A percentile compares a stretch with the other conserved stretches of the same genome.
These are phyloP conservation scores for Alternaria atra DNA, from an alignment of 2,329 filamentous ascomycete genomes.

Conservation along the genomic window DNA sequence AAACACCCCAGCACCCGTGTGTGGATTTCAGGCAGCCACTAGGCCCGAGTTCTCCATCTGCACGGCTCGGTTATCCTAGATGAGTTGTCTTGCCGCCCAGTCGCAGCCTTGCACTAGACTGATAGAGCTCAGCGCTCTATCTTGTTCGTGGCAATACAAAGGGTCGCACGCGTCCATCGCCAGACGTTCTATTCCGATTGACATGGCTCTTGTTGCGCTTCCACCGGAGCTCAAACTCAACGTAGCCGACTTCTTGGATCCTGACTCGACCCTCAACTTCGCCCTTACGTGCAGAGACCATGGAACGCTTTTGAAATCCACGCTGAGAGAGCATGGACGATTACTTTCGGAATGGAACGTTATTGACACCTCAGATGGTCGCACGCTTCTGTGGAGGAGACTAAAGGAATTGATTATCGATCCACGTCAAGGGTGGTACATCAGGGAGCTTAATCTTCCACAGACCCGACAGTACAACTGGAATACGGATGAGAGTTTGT, in stretches of 20 bases:
- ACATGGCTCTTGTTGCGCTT: conserved; percentile 20
- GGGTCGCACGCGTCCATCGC: background rate
- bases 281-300: conserved; percentile 24
- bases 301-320: conserved; percentile 5
- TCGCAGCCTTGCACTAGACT: background rate
- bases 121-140: background rate
- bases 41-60: background rate
- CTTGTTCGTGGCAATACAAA: background rate
- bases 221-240: conserved; percentile 23
- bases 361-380: conserved; percentile 2
- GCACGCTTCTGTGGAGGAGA: conserved; percentile 12
- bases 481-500: background rate
- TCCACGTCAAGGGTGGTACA: conserved; percentile 23
- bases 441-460: conserved; percentile 26
- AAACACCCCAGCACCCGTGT: background rate
- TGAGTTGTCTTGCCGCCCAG: background rate
- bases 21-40: background rate
- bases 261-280: conserved; percentile 18
- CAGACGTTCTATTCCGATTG: background rate
- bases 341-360: conserved; percentile 14
- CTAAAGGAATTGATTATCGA: conserved; percentile 20
- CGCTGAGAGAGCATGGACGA: conserved; percentile 16
- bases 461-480: conserved; percentile 1
- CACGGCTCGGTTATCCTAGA: too few species aligned
- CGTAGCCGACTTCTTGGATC: conserved; percentile 21